phyloP scores from a whole-genome alignment of 2,329 filamentous ascomycete genomes.

The Endoconidiophora laricicola region DNA sequence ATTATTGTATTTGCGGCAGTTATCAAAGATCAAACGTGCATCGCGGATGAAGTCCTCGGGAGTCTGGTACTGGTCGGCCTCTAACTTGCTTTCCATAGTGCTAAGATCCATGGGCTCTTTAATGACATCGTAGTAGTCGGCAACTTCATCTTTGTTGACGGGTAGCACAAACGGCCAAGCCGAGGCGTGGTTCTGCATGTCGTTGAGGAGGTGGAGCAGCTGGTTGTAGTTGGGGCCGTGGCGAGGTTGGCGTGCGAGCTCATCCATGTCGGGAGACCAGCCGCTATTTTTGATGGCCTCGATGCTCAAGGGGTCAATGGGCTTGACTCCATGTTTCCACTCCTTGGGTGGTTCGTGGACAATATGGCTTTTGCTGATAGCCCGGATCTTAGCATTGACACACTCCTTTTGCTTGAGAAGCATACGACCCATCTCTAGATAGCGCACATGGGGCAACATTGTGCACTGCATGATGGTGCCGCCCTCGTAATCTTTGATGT shows the following conservation, averaged over 20 bases:
- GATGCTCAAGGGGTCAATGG: conserved; percentile 75
- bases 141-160: conserved; percentile 87
- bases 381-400: conserved; percentile 85
- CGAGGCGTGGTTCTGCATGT: conserved; percentile 82
- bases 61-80: conserved; percentile 77
- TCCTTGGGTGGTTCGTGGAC: conserved; percentile 71
- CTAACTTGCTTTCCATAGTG: conserved; percentile 91
- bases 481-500: conserved; percentile 98
- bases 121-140: conserved; percentile 98
- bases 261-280: conserved; percentile 97
- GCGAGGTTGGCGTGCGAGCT: conserved; percentile 81
- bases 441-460: conserved; percentile 88
- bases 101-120: conserved; percentile 92
- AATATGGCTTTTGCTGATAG: conserved; percentile 75
- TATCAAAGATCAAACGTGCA: conserved; percentile 77
- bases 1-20: conserved; percentile 92
- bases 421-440: conserved; percentile 86
- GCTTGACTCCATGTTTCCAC: conserved; percentile 59
- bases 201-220: conserved; percentile 79
- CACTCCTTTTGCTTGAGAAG: conserved; percentile 93
- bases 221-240: conserved; percentile 95
- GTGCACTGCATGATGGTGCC: conserved; percentile 99
- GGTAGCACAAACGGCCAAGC: conserved; percentile 92
- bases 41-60: conserved; percentile 89
- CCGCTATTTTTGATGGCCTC: conserved; percentile 79